A percentile compares a stretch with the other conserved stretches of the same genome.
These are phyloP conservation scores for Leccinum aurantiacum DNA, from an alignment of 768 basidiomycete genomes.

Conservation along the genomic window DNA sequence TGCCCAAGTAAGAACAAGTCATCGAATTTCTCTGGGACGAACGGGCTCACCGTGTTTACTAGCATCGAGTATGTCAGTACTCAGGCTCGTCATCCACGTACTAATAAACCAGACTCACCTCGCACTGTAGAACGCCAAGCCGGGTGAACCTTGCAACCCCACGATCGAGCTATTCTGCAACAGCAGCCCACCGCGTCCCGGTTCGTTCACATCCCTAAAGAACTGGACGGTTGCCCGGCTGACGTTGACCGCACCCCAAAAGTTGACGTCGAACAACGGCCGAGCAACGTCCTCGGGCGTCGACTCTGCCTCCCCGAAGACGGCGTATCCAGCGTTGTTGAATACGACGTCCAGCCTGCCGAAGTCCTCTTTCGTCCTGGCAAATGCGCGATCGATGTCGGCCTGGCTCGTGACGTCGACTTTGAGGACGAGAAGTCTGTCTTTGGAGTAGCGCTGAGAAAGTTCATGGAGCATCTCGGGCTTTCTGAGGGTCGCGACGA, in stretches of 20 bases:
- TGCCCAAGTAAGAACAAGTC: neutral
- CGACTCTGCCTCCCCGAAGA: slow-evolving; percentile 28
- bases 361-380: slow-evolving; percentile 7
- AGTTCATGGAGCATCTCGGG: slow-evolving; percentile 27
- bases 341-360: slow-evolving; percentile 21
- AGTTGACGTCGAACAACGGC: slow-evolving; percentile 28
- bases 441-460: slow-evolving; percentile 1
- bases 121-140: neutral
- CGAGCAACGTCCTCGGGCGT: slow-evolving; percentile 19
- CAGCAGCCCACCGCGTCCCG: slow-evolving; percentile 25
- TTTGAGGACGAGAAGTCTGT: slow-evolving; percentile 16
- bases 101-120: neutral
- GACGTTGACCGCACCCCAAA: slow-evolving; percentile 31
- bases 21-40: neutral
- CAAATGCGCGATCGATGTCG: slow-evolving; percentile 15
- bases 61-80: neutral
- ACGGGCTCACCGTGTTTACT: neutral
- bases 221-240: slow-evolving; percentile 26
- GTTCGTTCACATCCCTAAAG: slow-evolving; percentile 38
- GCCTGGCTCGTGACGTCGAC: slow-evolving; percentile 15
- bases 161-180: neutral
- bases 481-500: slow-evolving; percentile 43
- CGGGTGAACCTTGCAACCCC: neutral
- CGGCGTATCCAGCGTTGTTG: slow-evolving; percentile 19
- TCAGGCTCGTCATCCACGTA: neutral